Conservation (phyloP, 208 protist genomes). For the Leptomonas seymouri region DNA sequence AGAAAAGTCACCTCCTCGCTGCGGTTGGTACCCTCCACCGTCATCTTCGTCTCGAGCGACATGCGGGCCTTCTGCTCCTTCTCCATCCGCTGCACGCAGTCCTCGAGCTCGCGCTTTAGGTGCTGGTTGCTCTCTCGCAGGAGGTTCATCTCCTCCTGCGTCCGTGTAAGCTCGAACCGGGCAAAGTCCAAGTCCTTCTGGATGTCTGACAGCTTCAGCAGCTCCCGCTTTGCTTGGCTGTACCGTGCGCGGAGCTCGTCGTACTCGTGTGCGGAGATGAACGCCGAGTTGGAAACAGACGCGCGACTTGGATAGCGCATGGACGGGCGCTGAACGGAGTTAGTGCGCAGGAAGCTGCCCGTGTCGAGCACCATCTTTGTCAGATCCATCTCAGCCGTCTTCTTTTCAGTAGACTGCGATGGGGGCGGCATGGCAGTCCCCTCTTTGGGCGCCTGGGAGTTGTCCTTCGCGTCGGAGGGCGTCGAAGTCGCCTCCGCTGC, state of each 20-base stretch:
- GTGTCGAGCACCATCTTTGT: constrained; percentile 62
- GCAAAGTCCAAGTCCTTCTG: constrained; percentile 82
- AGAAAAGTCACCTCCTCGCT: constrained; percentile 69
- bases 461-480: not conserved
- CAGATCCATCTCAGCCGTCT: constrained; percentile 54
- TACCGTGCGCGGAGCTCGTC: constrained; percentile 78
- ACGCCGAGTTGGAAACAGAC: constrained; percentile 63
- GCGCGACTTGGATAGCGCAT: constrained; percentile 51
- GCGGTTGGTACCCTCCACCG: constrained; percentile 29
- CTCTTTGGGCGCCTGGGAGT: not conserved
- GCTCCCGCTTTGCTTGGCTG: constrained; percentile 77
- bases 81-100: constrained; percentile 50
- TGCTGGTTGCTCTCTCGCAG: constrained; percentile 46
- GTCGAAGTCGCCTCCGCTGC: constrained; percentile 6
- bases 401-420: constrained; percentile 21
- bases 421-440: constrained; percentile 24
- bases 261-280: constrained; percentile 77
- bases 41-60: constrained; percentile 41
- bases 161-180: constrained; percentile 70
- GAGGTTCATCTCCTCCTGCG: constrained; percentile 70
- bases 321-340: constrained; percentile 39
- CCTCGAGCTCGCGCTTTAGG: constrained; percentile 60
- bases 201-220: constrained; percentile 71
- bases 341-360: constrained; percentile 36
- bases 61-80: constrained; percentile 56